phyloP scores from a whole-genome alignment of 148 eudicot species.

The Persicaria tinctoria region DNA sequence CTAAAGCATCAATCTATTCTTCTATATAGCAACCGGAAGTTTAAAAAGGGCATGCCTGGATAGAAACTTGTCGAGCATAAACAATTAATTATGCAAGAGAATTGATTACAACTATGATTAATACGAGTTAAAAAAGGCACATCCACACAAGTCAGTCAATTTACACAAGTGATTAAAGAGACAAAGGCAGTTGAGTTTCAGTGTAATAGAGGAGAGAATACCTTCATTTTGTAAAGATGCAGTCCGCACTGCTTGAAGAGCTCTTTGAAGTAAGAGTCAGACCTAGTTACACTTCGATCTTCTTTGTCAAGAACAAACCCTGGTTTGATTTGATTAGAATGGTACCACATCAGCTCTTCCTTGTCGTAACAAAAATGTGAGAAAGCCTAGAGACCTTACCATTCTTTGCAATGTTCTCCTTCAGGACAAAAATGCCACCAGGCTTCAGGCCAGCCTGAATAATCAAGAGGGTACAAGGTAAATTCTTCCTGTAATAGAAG shows the following conservation, averaged over 20 bases:
- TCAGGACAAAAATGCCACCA: conserved; percentile 77
- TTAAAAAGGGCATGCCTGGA: not conserved
- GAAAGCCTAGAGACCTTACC: conserved; percentile 30
- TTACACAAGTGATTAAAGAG: not conserved
- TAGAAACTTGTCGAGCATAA: not conserved
- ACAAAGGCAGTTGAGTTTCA: not conserved
- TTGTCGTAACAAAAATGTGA: not conserved
- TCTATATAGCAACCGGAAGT: not conserved
- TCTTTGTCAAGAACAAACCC: conserved; percentile 91
- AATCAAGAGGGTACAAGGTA: not conserved
- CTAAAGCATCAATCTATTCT: no score
- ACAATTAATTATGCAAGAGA: not conserved
- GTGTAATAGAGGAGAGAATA: conserved; percentile 17
- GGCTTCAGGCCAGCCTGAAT: conserved; percentile 83
- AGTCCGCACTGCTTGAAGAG: conserved; percentile 53
- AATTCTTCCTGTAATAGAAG: not conserved
- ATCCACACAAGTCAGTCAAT: not conserved
- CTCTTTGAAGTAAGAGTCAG: conserved; percentile 74
- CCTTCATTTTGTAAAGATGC: conserved; percentile 69
- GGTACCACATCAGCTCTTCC: not conserved
- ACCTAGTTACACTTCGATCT: conserved; percentile 86
- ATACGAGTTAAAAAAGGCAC: not conserved
- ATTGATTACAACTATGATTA: no score
- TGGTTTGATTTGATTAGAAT: conserved; percentile 18
- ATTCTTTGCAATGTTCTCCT: conserved; percentile 77